Conservation (phyloP, 179 eudicot species). For the Patellifolia procumbens region DNA sequence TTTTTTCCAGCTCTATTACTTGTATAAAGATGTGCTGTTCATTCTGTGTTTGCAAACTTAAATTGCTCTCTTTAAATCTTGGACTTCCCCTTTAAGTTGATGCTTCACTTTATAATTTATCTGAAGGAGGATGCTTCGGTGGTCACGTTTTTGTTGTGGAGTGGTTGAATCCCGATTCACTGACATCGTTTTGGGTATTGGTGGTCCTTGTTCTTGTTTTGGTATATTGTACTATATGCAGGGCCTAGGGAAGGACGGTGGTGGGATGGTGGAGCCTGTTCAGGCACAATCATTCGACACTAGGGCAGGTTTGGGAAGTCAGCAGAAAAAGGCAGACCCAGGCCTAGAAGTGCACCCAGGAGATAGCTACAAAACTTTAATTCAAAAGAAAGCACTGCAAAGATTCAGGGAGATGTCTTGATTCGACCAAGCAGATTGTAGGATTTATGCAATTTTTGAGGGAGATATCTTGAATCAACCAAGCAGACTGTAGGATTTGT, state of each 20-base stretch:
- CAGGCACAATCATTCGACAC: slow-evolving; percentile 75
- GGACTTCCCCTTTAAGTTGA: not conserved
- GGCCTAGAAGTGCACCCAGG: slow-evolving; percentile 89
- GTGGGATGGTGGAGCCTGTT: slow-evolving; percentile 96
- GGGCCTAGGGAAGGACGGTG: slow-evolving; percentile 97
- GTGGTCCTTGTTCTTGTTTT: slow-evolving; percentile 32
- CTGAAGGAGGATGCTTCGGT: slow-evolving; percentile 20
- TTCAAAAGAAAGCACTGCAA: slow-evolving; percentile 95
- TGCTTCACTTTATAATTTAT: slow-evolving; percentile 5
- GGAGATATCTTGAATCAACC: too few relatives aligned
- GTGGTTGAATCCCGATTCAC: slow-evolving; percentile 17
- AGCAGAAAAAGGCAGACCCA: slow-evolving; percentile 79
- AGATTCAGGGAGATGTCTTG: slow-evolving; percentile 93
- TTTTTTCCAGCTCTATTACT: too few relatives aligned
- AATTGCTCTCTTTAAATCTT: not conserved
- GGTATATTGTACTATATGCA: slow-evolving; percentile 37
- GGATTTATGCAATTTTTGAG: too few relatives aligned
- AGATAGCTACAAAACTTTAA: slow-evolving; percentile 90
- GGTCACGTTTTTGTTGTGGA: slow-evolving; percentile 24
- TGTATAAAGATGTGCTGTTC: not conserved
- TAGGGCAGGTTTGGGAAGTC: slow-evolving; percentile 93
- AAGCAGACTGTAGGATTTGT: not conserved
- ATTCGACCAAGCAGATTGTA: not conserved
- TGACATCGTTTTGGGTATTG: slow-evolving; percentile 39
- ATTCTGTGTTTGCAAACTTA: not conserved